A percentile compares a stretch with the other conserved stretches of the same genome.
Evolutionary conservation across 495 filamentous ascomycete species (phyloP).

Genomic region (Xylaria nigripes): DNA sequence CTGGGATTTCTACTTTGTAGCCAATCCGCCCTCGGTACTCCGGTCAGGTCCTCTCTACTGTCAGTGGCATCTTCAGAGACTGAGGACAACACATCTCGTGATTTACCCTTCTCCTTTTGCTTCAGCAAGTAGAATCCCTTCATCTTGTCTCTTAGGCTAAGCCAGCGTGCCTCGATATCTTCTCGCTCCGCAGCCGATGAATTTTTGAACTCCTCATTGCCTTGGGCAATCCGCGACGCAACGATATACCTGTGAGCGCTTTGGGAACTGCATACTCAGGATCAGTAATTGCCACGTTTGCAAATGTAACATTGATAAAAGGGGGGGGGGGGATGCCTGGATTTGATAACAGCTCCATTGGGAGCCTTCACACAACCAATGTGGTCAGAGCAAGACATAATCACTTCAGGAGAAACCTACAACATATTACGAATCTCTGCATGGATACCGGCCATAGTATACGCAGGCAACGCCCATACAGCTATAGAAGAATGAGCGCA

Average conservation of each 20-base stretch:
- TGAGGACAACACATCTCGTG: conserved; percentile 14
- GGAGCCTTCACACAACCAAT: not conserved
- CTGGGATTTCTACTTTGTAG: conserved; percentile 31
- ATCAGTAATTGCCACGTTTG: not conserved
- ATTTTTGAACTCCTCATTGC: conserved; percentile 50
- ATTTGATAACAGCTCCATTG: no score
- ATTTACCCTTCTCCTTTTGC: conserved; percentile 31
- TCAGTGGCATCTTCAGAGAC: conserved; percentile 6
- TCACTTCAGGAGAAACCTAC: not conserved
- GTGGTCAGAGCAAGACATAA: not conserved
- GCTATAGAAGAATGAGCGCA: conserved; percentile 21
- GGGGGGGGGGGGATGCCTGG: no score
- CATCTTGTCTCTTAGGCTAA: conserved; percentile 42
- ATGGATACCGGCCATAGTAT: conserved; percentile 67
- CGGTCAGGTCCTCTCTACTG: conserved; percentile 11
- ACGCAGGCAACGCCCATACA: conserved; percentile 60
- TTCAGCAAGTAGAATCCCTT: conserved; percentile 37
- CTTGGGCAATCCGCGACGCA: conserved; percentile 62
- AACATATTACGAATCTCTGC: conserved; percentile 60
- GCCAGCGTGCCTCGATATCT: conserved; percentile 53
- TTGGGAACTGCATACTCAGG: conserved; percentile 29
- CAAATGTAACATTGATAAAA: no score
- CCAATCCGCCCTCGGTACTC: conserved; percentile 31
- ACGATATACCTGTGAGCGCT: conserved; percentile 65
- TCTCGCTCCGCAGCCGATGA: conserved; percentile 45